These are phyloP conservation scores for Starmera amethionina DNA, from an alignment of 805 yeast species.

Conservation along the genomic window DNA sequence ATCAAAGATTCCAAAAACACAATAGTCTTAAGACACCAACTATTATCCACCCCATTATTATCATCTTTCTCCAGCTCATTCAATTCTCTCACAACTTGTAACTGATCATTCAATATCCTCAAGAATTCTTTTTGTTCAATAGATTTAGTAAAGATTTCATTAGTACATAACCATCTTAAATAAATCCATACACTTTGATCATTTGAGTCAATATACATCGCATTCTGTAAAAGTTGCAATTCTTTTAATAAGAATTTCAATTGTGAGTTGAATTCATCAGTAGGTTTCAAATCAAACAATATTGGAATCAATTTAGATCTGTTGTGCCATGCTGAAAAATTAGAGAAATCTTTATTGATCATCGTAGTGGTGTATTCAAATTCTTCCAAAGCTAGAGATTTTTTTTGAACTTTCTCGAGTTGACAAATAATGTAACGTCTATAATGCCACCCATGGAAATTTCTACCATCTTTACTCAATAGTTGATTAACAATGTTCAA, in stretches of 20 bases:
- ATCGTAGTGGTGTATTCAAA: conserved; percentile 68
- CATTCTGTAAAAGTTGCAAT: conserved; percentile 61
- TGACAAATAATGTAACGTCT: conserved; percentile 57
- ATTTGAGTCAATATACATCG: conserved; percentile 86
- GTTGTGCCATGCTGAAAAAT: conserved; percentile 95
- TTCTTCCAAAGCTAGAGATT: conserved; percentile 37
- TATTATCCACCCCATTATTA: conserved; percentile 43
- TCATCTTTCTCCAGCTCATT: conserved; percentile 69
- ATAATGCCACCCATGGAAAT: conserved; percentile 95
- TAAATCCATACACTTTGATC: conserved; percentile 94
- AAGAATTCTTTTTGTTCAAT: conserved; percentile 22
- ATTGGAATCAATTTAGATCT: conserved; percentile 59
- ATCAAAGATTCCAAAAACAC: conserved; percentile 32
- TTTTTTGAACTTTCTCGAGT: conserved; percentile 17
- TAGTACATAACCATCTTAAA: conserved; percentile 62
- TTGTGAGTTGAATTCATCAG: conserved; percentile 19
- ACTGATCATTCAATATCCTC: conserved; percentile 34
- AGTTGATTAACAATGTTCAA: conserved; percentile 59
- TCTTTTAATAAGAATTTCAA: conserved; percentile 41
- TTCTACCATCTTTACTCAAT: conserved; percentile 66
- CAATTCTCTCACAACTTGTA: conserved; percentile 45
- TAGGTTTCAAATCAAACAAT: conserved; percentile 25
- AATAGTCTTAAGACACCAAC: conserved; percentile 67
- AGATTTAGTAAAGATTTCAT: conserved; percentile 18
- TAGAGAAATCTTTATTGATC: conserved; percentile 78